Conservation (phyloP, 2,329 filamentous ascomycete species). For the Xylariaceae sp. region DNA sequence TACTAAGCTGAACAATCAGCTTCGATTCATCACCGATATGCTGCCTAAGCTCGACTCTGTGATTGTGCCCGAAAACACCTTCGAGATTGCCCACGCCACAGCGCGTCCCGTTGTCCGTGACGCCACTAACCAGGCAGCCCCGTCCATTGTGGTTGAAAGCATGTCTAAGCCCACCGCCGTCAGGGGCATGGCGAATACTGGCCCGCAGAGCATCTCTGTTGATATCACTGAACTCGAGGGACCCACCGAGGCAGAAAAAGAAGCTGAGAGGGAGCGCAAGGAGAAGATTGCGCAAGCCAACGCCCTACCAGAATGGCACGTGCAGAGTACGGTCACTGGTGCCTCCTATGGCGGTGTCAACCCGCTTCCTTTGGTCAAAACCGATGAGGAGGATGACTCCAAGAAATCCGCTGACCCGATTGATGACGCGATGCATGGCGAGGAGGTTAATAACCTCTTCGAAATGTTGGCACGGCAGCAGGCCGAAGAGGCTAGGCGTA, state of each 20-base stretch:
- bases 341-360: conserved; percentile 46
- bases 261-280: conserved; percentile 58
- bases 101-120: conserved; percentile 61
- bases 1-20: conserved; percentile 69
- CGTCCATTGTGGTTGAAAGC: conserved; percentile 53
- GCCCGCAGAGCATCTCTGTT: conserved; percentile 63
- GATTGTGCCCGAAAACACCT: conserved; percentile 67
- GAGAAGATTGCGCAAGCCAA: conserved; percentile 64
- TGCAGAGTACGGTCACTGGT: conserved; percentile 62
- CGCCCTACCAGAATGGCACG: conserved; percentile 65
- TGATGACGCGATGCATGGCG: conserved; percentile 44
- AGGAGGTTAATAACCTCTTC: conserved; percentile 62
- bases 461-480: conserved; percentile 57
- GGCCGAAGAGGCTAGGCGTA: conserved; percentile 44
- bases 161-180: conserved; percentile 58
- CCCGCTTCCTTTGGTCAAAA: conserved; percentile 33
- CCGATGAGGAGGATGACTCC: conserved; percentile 40
- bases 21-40: conserved; percentile 71
- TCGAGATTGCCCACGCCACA: conserved; percentile 60
- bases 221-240: conserved; percentile 62
- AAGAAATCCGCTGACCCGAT: conserved; percentile 40
- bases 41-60: conserved; percentile 72
- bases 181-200: conserved; percentile 60
- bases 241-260: conserved; percentile 60
- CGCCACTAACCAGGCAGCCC: conserved; percentile 58